These are phyloP conservation scores for Aspergillus uvarum DNA, from an alignment of 2,329 filamentous ascomycete species.

Conservation along the genomic window DNA sequence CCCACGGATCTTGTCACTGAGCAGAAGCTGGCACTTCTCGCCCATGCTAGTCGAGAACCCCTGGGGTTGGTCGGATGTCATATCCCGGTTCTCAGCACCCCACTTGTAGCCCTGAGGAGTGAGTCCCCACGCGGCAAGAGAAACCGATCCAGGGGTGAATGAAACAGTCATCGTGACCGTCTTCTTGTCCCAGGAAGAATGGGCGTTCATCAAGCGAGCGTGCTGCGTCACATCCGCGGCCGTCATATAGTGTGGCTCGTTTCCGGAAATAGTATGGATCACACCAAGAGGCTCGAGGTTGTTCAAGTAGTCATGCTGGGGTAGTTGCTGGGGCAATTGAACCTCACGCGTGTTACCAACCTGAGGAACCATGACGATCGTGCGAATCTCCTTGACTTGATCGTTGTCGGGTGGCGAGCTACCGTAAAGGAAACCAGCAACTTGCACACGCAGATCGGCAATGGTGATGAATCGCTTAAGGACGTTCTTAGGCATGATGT, in stretches of 20 bases:
- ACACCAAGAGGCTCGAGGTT: slow-evolving; percentile 86
- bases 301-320: slow-evolving; percentile 86
- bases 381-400: slow-evolving; percentile 94
- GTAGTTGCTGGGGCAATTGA: slow-evolving; percentile 83
- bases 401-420: slow-evolving; percentile 90
- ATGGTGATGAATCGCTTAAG: slow-evolving; percentile 98
- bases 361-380: slow-evolving; percentile 96
- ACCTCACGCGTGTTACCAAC: slow-evolving; percentile 91
- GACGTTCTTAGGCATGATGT: slow-evolving; percentile 99
- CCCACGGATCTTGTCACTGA: slow-evolving; percentile 89
- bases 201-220: slow-evolving; percentile 80
- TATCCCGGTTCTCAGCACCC: slow-evolving; percentile 94
- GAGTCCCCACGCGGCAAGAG: slow-evolving; percentile 87
- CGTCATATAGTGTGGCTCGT: slow-evolving; percentile 95
- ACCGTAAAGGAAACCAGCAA: slow-evolving; percentile 93
- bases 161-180: slow-evolving; percentile 93
- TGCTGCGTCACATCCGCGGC: slow-evolving; percentile 93
- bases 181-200: slow-evolving; percentile 80
- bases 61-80: slow-evolving; percentile 85
- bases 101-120: slow-evolving; percentile 93
- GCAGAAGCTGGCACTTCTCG: slow-evolving; percentile 88
- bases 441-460: slow-evolving; percentile 91
- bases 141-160: slow-evolving; percentile 95
- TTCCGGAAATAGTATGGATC: slow-evolving; percentile 93
- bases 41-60: slow-evolving; percentile 92